Percentiles rank a stretch among this genome's conserved stretches.
These are phyloP conservation scores for Leptographium radiaticola DNA, from an alignment of 2,329 filamentous ascomycete genomes.

Conservation along the genomic window DNA sequence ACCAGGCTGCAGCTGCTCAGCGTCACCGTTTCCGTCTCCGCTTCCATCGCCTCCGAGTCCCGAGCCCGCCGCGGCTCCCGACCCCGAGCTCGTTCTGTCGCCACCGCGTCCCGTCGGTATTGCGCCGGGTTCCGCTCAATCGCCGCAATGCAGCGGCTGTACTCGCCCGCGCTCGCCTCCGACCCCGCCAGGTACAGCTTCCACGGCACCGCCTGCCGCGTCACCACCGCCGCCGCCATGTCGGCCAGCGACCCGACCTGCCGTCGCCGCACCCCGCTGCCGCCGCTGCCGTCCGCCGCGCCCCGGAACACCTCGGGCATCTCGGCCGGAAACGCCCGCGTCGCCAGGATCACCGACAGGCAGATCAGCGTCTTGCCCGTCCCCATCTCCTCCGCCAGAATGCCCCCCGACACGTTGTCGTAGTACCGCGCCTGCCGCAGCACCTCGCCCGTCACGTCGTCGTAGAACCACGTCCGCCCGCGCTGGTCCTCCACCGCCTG, in stretches of 20 bases:
- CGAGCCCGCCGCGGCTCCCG: not conserved
- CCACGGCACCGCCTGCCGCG: constrained; percentile 58
- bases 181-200: constrained; percentile 42
- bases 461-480: constrained; percentile 54
- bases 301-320: constrained; percentile 48
- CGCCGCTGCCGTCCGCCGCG: not conserved
- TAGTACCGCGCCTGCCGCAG: constrained; percentile 57
- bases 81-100: constrained; percentile 16
- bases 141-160: constrained; percentile 38
- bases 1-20: constrained; percentile 61
- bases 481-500: constrained; percentile 45
- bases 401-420: constrained; percentile 62
- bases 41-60: constrained; percentile 11
- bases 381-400: constrained; percentile 71
- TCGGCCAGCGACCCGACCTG: constrained; percentile 52
- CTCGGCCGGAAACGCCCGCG: constrained; percentile 51
- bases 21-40: constrained; percentile 30
- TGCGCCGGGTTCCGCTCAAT: constrained; percentile 44
- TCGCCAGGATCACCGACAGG: constrained; percentile 61
- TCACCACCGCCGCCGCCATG: constrained; percentile 59
- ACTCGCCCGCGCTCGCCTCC: constrained; percentile 28
- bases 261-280: constrained; percentile 24
- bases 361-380: constrained; percentile 83
- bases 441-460: constrained; percentile 48
- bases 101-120: constrained; percentile 41